Conservation (phyloP, 495 filamentous ascomycete genomes). For the Cercophora scortea region DNA sequence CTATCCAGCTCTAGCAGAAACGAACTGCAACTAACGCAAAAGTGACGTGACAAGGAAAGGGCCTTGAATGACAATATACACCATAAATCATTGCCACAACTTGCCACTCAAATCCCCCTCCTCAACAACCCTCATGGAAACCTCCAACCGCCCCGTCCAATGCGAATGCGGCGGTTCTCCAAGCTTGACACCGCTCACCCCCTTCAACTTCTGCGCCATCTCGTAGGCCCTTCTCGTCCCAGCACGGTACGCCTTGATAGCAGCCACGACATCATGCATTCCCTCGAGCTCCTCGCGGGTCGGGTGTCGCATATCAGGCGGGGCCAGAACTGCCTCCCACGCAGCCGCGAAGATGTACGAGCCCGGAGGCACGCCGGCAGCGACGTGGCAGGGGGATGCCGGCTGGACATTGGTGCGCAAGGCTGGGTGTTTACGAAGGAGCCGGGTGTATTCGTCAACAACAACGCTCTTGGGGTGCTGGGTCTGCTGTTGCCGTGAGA, state of each 20-base stretch:
- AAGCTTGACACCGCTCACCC: not conserved
- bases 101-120: not conserved
- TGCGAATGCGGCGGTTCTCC: conserved; percentile 19
- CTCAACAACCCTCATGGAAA: conserved; percentile 2
- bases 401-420: conserved; percentile 23
- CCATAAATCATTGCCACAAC: too few relatives aligned
- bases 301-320: too few relatives aligned
- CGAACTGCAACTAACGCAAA: too few relatives aligned
- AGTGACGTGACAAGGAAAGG: too few relatives aligned
- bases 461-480: conserved; percentile 14
- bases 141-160: conserved; percentile 20
- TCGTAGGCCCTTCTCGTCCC: not conserved
- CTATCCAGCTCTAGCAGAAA: too few relatives aligned
- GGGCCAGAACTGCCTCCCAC: conserved; percentile 30
- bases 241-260: not conserved
- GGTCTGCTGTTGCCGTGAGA: not conserved
- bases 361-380: conserved; percentile 31
- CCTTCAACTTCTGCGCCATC: not conserved
- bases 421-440: conserved; percentile 11
- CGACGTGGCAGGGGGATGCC: conserved; percentile 31
- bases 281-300: too few relatives aligned
- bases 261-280: too few relatives aligned
- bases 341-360: conserved; percentile 28
- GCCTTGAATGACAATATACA: too few relatives aligned
- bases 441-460: conserved; percentile 32